Base-by-base conservation (phyloP, 1,284 basidiomycete species). In the Anthracocystis walkeri region DNA sequence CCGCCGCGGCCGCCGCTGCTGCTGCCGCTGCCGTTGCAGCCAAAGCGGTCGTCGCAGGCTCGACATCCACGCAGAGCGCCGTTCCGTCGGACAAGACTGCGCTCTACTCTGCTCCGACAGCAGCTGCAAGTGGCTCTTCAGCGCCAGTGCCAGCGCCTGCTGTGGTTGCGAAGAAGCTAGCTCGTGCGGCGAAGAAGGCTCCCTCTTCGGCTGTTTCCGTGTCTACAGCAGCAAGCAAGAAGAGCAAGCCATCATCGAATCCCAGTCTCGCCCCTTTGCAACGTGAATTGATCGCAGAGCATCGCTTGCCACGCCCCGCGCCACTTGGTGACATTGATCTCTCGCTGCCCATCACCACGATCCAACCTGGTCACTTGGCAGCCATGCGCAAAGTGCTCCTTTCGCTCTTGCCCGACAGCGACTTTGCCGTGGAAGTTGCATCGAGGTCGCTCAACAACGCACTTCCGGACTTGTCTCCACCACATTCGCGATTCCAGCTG, bases 401-500 rank as follows among this genome's bases (percentile, higher is more conserved):
- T 14, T 60, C 54, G 20, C 41, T 74, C 20, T 23, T 63, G 35
- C 65, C 11, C 16, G 71, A 67, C 48, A 56, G 55, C 65, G 58
- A 65, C 7, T 68, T 74, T 29, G 57, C 58, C 4, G 14, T 21
- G n/a, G 71, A 74, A 33, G 61, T 68, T 10, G 49, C 53, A 4
- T 14, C 21, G 12, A 59, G 71, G 20, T 41, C 59, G 38, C 58
- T 48, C n/a, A 56, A n/a, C 45, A 48, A 46, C 14, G 21, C 1
- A 1, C 23, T 48, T 10, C 73, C 66, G 0, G 53, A 71, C n/a
- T 41, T 70, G 20, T 7, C 58, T 27, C 67, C 73, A 12, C 67
- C 64, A 6, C 49, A 64, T 16, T 29, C 42, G 57, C 68, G 68
- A 7, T 66, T 72, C 62, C 73, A 76, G 65, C 56, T 76, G n/a